These are phyloP conservation scores for Boletus bicolor DNA, from an alignment of 768 basidiomycete genomes.

Conservation along the genomic window DNA sequence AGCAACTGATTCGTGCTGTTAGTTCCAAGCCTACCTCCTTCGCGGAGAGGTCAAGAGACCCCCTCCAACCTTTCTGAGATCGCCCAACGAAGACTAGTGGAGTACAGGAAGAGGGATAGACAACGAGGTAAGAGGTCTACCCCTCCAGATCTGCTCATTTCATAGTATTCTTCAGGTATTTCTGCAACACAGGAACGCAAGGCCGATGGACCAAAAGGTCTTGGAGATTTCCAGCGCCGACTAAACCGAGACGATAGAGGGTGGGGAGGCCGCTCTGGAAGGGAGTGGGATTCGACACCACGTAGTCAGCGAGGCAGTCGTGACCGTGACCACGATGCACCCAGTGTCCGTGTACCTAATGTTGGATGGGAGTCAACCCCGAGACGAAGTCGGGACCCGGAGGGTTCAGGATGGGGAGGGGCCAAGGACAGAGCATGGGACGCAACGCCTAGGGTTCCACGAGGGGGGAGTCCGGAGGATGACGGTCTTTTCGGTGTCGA, in stretches of 20 bases:
- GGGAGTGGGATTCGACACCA: conserved; percentile 60
- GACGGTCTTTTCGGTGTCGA: conserved; percentile 64
- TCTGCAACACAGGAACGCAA: conserved; percentile 53
- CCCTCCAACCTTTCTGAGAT: conserved; percentile 86
- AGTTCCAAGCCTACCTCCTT: conserved; percentile 79
- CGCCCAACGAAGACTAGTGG: conserved; percentile 71
- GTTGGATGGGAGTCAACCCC: conserved; percentile 95
- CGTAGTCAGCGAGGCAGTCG: conserved; percentile 49
- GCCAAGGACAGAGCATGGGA: conserved; percentile 66
- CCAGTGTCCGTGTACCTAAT: conserved; percentile 88
- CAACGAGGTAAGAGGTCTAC: conserved; percentile 48
- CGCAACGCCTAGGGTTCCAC: conserved; percentile 69
- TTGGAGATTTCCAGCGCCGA: conserved; percentile 93
- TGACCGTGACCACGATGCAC: conserved; percentile 52
- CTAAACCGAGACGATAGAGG: conserved; percentile 70
- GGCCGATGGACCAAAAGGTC: conserved; percentile 64
- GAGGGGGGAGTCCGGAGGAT: conserved; percentile 70
- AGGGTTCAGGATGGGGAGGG: conserved; percentile 61
- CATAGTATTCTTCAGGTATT: conserved; percentile 48
- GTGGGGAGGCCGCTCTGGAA: conserved; percentile 37
- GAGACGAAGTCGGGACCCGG: conserved; percentile 50
- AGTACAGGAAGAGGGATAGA: conserved; percentile 69
- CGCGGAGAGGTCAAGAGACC: conserved; percentile 77
- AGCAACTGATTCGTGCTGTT: background rate
- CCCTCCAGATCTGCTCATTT: background rate